Conservation (phyloP, 352 stramenopile genomes). For the Phytophthora multivora region DNA sequence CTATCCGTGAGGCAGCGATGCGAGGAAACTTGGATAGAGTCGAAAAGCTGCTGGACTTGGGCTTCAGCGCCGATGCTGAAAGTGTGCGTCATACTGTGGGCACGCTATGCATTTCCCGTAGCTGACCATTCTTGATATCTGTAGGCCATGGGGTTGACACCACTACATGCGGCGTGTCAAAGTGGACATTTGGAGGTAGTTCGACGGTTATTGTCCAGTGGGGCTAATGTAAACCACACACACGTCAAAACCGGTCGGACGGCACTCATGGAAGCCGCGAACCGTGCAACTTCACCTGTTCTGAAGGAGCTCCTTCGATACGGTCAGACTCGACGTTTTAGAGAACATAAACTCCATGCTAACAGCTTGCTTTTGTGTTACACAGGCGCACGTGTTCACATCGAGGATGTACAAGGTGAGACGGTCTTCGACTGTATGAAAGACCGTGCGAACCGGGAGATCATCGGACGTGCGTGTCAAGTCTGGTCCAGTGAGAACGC, state of each 20-base stretch:
- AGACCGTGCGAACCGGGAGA: conserved; percentile 32
- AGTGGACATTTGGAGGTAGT: conserved; percentile 54
- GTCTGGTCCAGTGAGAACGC: conserved; percentile 43
- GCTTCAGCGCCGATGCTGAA: conserved; percentile 61
- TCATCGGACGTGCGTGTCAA: conserved; percentile 40
- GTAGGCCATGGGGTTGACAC: conserved; percentile 74
- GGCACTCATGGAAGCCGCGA: conserved; percentile 65
- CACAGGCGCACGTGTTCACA: conserved; percentile 47
- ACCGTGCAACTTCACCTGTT: conserved; percentile 38
- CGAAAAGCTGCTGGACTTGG: conserved; percentile 46
- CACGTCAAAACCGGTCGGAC: conserved; percentile 64
- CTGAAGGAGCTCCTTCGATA: conserved; percentile 65
- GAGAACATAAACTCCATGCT: neutral
- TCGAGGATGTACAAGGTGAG: conserved; percentile 52
- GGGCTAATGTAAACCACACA: conserved; percentile 54
- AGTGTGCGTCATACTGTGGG: conserved; percentile 42
- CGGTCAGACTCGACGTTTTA: conserved; percentile 32
- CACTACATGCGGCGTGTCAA: conserved; percentile 60
- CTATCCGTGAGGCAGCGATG: conserved; percentile 71
- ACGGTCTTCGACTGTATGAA: conserved; percentile 52
- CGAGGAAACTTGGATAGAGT: conserved; percentile 56
- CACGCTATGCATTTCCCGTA: neutral
- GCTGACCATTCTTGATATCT: neutral
- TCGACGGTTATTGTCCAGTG: conserved; percentile 44
- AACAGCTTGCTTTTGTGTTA: neutral